Base-by-base conservation (phyloP, 495 filamentous ascomycete species). In the Penicillium subrubescens region DNA sequence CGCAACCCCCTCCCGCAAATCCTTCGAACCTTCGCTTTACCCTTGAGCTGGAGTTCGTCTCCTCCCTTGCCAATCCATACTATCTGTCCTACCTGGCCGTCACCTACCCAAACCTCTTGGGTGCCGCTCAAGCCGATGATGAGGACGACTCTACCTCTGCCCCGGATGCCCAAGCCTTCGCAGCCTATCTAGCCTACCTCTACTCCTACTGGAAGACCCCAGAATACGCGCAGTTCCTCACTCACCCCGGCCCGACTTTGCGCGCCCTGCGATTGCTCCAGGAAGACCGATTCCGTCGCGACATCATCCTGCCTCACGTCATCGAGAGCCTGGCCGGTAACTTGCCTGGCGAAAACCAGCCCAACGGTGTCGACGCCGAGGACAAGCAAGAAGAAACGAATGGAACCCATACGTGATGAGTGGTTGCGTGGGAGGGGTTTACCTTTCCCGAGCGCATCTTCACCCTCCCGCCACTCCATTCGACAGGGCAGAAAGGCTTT, bases 1-100 rank as follows among this genome's bases (percentile, higher is more conserved):
- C 56, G 56, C 73, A 69, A 34, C 75, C 80, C 27, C 73, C 75
- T 52, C 74, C 81, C 27, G 75, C 75, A 21, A 78, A 74, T 0
- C 71, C 78, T n/a, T 73, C 78, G 8, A 79, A 81, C 50, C 80
- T 77, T 29, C 78, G 76, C 6, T 79, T 79, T 51, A 79, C 75
- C 57, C 73, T 80, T 48, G 76, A 80, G 58, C 73, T 74, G 35
- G 77, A 96, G 84, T 96, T 97, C 70, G 92, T 96, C 46, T 90
- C 92, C 69, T 87, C 88, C n/a, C 90, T 97, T 58, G 87, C 87
- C 64, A 94, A 94, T 70, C 93, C 93, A 0, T 83, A 84, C 72
- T 96, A 97, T 77, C 84, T 96, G 33, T 92, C 92, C 67, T 87
- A 94, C 67, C 88, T 97, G 19, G 92, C 90, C 2, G 84, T 87